Evolutionary conservation across 176 grass and related monocot species (phyloP), one percentile per base, ranked within the genome.

Genomic region (Cenchrus purpureus): DNA sequence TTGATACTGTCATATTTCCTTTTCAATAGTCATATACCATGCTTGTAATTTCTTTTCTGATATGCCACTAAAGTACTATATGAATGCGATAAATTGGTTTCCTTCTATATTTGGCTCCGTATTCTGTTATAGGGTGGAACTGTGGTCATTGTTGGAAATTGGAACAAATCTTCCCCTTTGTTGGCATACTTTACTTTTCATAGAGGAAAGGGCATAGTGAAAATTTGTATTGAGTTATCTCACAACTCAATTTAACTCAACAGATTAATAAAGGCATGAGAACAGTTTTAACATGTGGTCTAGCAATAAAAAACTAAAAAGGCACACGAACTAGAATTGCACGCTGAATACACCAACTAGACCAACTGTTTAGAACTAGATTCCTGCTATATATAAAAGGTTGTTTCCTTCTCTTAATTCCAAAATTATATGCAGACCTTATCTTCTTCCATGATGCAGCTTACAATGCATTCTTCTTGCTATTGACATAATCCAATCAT

Each of bases 391-490:
- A 55, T 52, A 71, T 82, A 74, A 55, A 54, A 73, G 15, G 6
- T 12, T 57, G 4, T 16, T 55, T 65, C 10, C 48, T 62, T 71
- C 8, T 54, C 77, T 55, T 14, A 17, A 58, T 63, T 37, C 59
- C 45, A 56, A 20, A 63, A 32, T 52, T 77, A 6, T 46, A 63
- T 53, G 12, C 20, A 73, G 46, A 72, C 12, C 25, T 71, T 84
- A 84, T 65, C 34, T 73, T 45, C 66, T 19, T 15, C 61, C 37
- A 78, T 71, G 45, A 20, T 88, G 15, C 56, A 77, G n/a, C 65
- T 65, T 78, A 44, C 19, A 76, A 4, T 43, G 65, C 46, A 54
- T 78, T 32, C 19, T 68, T 71, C 65, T 71, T 71, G n/a, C 45
- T 83, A 42, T 78, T 78, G 46, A 70, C 55, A 78, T 50, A 56